A percentile compares a stretch with the other conserved stretches of the same genome.
Evolutionary conservation across 2,329 filamentous ascomycete species (phyloP).

Genomic region (Hypoxylon sp.): DNA sequence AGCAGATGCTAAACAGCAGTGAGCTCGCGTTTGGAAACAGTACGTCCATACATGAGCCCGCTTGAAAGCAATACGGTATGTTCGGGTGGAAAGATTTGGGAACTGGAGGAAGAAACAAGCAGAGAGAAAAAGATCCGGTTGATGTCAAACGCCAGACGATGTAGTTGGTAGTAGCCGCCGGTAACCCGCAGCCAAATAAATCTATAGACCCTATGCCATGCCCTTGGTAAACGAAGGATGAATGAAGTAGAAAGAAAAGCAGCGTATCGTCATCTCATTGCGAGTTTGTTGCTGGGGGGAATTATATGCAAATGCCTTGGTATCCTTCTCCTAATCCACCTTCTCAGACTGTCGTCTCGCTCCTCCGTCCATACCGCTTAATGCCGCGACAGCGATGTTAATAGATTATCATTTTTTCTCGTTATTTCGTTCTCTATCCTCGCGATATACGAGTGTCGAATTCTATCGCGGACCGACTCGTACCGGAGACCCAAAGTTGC

Average conservation of each 20-base stretch:
- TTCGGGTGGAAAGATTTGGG: not conserved
- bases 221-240: slow-evolving; percentile 2
- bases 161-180: slow-evolving; percentile 16
- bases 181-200: slow-evolving; percentile 29
- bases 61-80: no score
- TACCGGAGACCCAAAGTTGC: slow-evolving; percentile 66
- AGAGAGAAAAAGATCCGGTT: slow-evolving; percentile 20
- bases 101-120: not conserved
- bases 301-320: slow-evolving; percentile 26
- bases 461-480: slow-evolving; percentile 68
- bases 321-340: slow-evolving; percentile 4
- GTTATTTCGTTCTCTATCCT: slow-evolving; percentile 8
- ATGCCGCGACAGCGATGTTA: slow-evolving; percentile 18
- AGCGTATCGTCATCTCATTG: slow-evolving; percentile 38
- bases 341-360: not conserved
- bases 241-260: slow-evolving; percentile 28
- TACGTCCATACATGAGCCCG: no score
- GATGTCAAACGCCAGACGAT: slow-evolving; percentile 35
- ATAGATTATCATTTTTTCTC: slow-evolving; percentile 24
- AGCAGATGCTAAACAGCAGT: no score
- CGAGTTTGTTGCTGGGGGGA: slow-evolving; percentile 18
- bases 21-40: no score
- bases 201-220: slow-evolving; percentile 37
- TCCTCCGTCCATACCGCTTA: slow-evolving; percentile 33
- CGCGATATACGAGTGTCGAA: not conserved